A percentile compares a stretch with the other conserved stretches of the same genome.
These are phyloP conservation scores for Exophiala phaeomuriformis DNA, from an alignment of 2,329 filamentous ascomycete genomes.

Conservation along the genomic window DNA sequence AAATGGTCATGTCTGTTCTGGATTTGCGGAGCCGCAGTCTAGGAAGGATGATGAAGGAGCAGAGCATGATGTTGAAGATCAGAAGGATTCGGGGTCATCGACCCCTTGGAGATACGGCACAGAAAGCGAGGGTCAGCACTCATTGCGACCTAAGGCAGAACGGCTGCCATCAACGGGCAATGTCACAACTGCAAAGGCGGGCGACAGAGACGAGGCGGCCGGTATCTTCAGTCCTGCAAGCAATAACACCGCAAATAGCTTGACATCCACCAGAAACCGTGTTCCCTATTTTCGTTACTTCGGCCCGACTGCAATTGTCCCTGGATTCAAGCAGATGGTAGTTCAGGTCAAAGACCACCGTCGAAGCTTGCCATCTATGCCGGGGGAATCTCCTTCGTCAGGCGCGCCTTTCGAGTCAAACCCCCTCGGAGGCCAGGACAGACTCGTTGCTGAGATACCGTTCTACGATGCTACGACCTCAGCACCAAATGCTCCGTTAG, in stretches of 20 bases:
- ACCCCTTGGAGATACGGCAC: conserved; percentile 8
- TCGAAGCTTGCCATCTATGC: conserved; percentile 11
- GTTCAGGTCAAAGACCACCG: conserved; percentile 23
- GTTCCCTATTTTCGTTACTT: conserved; percentile 90
- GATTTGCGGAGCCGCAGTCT: conserved; percentile 49
- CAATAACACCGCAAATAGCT: conserved; percentile 33
- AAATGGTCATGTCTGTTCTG: conserved; percentile 61
- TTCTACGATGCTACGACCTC: conserved; percentile 69
- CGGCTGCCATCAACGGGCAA: neutral
- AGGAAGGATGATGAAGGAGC: conserved; percentile 12
- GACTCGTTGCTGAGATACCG: conserved; percentile 42
- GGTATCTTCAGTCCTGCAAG: conserved; percentile 31
- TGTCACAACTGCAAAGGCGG: neutral
- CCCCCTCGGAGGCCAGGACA: conserved; percentile 6
- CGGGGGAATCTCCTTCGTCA: conserved; percentile 18
- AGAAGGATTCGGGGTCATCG: conserved; percentile 7
- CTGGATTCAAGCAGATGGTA: conserved; percentile 89
- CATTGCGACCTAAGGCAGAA: neutral
- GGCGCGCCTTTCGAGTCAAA: conserved; percentile 9
- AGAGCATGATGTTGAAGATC: conserved; percentile 18
- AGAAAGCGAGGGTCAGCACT: conserved; percentile 1
- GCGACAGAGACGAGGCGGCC: neutral
- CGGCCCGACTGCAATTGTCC: conserved; percentile 82
- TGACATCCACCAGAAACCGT: conserved; percentile 48
- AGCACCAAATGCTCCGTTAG: conserved; percentile 64